Evolutionary conservation across 208 protist species (phyloP).

Genomic region (Phytomonas sp.): DNA sequence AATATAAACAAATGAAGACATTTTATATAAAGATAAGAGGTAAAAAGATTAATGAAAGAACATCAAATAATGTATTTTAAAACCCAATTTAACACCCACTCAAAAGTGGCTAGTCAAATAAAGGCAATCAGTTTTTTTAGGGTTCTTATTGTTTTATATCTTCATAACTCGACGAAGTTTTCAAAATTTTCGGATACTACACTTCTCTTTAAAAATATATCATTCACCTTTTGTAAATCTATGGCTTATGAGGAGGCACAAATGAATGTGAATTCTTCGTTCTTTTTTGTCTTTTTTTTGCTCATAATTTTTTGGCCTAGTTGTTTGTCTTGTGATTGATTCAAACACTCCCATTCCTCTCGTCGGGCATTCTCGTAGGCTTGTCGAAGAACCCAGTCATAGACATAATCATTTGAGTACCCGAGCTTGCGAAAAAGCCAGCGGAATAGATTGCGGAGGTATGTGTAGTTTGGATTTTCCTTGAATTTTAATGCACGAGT

Average conservation of each 20-base stretch:
- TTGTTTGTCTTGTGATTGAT: not conserved
- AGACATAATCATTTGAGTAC: conserved; percentile 95
- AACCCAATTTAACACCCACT: too few relatives aligned
- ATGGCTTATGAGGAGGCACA: not conserved
- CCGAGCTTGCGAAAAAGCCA: conserved; percentile 94
- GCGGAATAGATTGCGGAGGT: conserved; percentile 94
- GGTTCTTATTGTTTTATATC: not conserved
- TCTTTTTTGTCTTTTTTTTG: not conserved
- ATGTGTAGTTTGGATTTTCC: conserved; percentile 97
- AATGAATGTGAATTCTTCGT: not conserved
- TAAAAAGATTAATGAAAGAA: too few relatives aligned
- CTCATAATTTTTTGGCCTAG: not conserved
- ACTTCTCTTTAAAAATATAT: not conserved
- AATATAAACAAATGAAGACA: not conserved
- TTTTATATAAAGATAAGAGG: not conserved
- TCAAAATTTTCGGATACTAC: not conserved
- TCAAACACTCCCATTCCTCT: not conserved
- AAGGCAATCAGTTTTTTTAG: too few relatives aligned
- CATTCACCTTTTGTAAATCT: not conserved
- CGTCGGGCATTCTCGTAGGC: conserved; percentile 20
- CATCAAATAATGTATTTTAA: too few relatives aligned
- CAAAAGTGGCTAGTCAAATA: too few relatives aligned
- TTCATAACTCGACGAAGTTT: not conserved
- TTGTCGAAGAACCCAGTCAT: conserved; percentile 93
- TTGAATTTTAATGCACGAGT: conserved; percentile 93